phyloP scores from a whole-genome alignment of 306 rosid species.

The Castanea sativa region DNA sequence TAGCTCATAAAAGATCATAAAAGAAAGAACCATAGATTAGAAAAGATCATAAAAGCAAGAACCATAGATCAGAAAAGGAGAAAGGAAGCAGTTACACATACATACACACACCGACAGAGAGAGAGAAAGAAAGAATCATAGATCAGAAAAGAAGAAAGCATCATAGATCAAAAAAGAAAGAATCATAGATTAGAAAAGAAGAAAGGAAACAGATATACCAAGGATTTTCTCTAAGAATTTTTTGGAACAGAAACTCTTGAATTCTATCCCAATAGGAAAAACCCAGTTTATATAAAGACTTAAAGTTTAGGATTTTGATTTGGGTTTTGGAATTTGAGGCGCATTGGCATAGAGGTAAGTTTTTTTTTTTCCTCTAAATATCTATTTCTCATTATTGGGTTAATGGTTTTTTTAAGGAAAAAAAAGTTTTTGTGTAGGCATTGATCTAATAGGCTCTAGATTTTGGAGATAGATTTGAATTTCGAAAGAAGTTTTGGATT shows the following conservation, averaged over 20 bases:
- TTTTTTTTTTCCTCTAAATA: background rate
- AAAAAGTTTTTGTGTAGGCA: background rate
- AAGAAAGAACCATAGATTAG: no score
- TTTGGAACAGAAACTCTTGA: background rate
- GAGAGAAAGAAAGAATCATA: no score
- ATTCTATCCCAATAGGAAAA: background rate
- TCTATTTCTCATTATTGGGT: background rate
- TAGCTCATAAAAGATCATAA: no score
- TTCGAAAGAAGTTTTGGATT: background rate
- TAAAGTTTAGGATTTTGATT: background rate
- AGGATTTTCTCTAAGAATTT: background rate
- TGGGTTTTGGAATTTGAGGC: constrained; percentile 2
- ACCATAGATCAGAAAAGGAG: no score
- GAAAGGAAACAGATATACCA: no score
- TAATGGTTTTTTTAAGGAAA: background rate
- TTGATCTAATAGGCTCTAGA: background rate
- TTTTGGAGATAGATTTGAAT: background rate
- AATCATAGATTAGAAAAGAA: no score
- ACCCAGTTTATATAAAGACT: background rate
- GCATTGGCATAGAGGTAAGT: background rate
- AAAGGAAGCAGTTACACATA: no score
- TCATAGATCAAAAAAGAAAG: no score
- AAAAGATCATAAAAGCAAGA: no score
- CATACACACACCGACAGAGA: no score
- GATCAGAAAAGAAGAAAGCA: no score